Base-by-base conservation (phyloP, 208 protist genomes). In the Balamuthia mandrillaris region DNA sequence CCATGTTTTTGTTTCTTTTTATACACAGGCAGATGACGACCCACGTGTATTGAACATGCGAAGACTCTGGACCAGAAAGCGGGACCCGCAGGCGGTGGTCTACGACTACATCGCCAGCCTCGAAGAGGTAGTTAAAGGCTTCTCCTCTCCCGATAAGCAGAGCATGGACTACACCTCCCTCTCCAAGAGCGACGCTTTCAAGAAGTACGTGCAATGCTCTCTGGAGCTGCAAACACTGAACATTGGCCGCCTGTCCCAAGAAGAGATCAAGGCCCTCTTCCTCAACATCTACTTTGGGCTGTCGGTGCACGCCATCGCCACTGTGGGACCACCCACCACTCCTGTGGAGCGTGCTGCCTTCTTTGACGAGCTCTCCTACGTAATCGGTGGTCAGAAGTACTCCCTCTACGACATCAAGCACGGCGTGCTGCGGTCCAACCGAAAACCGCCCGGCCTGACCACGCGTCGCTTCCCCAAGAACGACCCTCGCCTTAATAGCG, bases 401-500 rank as follows among this genome's bases (percentile, higher is more conserved):
- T 79, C 70, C 1, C 70, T 79, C 31, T 79, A 79, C 70, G 70
- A 79, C 31, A 79, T 79, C 70, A 79, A 79, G 47, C 70, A 79
- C 31, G 70, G 70, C 0, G 60, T 79, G 10, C 70, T 79, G 21
- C 54, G 70, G 70, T 60, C 12, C 45, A 79, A 79, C 24, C 70
- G 70, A 29, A 79, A 79, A 9, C 70, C 70, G 6, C 70, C 70
- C 24, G 70, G 70, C 42, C 47, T 79, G n/a, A 49, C 70, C 31
- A 49, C 60, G 16, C 70, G 70, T n/a, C 70, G 70, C 0, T 79
- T 79, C 70, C 60, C 70, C 47, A 79, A 79, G 47, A 61, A 42
- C 2, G 70, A 79, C 27, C 70, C 70, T 18, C 44, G 70, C 0
- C 45, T 79, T 16, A 49, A 79, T 16, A 61, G 70, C 31, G 35